Evolutionary conservation across 306 rosid species (phyloP).

Genomic region (Vigna hirtella): DNA sequence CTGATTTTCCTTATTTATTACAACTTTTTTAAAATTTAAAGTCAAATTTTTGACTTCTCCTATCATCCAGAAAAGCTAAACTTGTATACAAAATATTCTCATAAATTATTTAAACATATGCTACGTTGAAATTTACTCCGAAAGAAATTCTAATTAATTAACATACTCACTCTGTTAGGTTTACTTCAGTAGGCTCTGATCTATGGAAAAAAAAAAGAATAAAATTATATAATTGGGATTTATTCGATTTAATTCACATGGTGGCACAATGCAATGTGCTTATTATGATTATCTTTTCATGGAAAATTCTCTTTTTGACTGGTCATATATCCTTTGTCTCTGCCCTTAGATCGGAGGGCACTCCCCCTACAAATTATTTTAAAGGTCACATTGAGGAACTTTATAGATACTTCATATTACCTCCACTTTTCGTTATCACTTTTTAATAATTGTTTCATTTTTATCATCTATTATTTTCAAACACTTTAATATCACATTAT

Average conservation of each 20-base stretch:
- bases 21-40: too few species aligned
- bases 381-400: not conserved
- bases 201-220: too few species aligned
- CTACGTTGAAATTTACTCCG: too few species aligned
- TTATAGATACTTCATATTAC: not conserved
- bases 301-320: constrained; percentile 57
- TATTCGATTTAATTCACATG: not conserved
- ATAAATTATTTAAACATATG: too few species aligned
- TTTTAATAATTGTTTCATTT: not conserved
- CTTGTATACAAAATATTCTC: too few species aligned
- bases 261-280: not conserved
- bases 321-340: constrained; percentile 39
- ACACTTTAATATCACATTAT: not conserved
- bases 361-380: not conserved
- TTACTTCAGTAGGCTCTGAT: too few species aligned
- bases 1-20: too few species aligned
- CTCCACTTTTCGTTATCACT: not conserved
- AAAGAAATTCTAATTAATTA: too few species aligned
- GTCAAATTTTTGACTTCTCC: too few species aligned
- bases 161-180: too few species aligned
- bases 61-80: too few species aligned
- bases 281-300: constrained; percentile 34
- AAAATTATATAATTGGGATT: too few species aligned
- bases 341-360: not conserved
- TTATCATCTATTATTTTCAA: not conserved